These are phyloP conservation scores for Metarhizium brunneum DNA, from an alignment of 2,329 filamentous ascomycete genomes.

Conservation along the genomic window DNA sequence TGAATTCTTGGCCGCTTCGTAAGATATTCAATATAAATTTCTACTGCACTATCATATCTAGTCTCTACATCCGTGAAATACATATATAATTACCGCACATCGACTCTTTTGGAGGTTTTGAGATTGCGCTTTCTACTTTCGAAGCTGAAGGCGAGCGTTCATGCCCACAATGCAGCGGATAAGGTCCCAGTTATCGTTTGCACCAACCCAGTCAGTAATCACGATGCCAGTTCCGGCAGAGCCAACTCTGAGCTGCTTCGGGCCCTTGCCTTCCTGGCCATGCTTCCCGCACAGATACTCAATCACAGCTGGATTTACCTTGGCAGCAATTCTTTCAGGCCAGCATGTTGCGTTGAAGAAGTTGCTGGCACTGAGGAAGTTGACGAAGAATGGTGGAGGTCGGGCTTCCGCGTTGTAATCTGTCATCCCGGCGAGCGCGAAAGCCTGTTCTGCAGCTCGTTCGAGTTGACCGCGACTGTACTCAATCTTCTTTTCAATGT, in stretches of 20 bases:
- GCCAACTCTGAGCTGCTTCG: slow-evolving; percentile 43
- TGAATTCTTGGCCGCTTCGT: neutral
- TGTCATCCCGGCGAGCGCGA: slow-evolving; percentile 30
- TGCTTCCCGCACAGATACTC: slow-evolving; percentile 53
- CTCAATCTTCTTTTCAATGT: slow-evolving; percentile 72
- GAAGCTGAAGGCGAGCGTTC: slow-evolving; percentile 61
- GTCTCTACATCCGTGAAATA: neutral
- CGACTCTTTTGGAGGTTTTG: neutral
- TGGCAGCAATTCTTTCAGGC: slow-evolving; percentile 84
- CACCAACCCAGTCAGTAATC: slow-evolving; percentile 88
- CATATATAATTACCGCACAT: neutral
- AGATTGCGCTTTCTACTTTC: slow-evolving; percentile 18
- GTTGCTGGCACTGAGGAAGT: slow-evolving; percentile 85
- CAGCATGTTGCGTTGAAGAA: slow-evolving; percentile 90
- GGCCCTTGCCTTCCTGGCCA: slow-evolving; percentile 40
- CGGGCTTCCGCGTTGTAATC: slow-evolving; percentile 18
- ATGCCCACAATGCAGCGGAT: slow-evolving; percentile 80
- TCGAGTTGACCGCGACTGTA: slow-evolving; percentile 68
- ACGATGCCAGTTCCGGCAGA: slow-evolving; percentile 79
- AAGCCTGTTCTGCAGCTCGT: slow-evolving; percentile 50
- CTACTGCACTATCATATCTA: neutral
- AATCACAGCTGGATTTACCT: slow-evolving; percentile 69
- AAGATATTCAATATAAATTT: neutral
- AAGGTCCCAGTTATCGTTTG: slow-evolving; percentile 82
- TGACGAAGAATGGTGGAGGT: slow-evolving; percentile 66